Percentiles rank a stretch among this genome's conserved stretches.
Evolutionary conservation across 352 stramenopile species (phyloP).

Genomic region (Plasmopara viticola): DNA sequence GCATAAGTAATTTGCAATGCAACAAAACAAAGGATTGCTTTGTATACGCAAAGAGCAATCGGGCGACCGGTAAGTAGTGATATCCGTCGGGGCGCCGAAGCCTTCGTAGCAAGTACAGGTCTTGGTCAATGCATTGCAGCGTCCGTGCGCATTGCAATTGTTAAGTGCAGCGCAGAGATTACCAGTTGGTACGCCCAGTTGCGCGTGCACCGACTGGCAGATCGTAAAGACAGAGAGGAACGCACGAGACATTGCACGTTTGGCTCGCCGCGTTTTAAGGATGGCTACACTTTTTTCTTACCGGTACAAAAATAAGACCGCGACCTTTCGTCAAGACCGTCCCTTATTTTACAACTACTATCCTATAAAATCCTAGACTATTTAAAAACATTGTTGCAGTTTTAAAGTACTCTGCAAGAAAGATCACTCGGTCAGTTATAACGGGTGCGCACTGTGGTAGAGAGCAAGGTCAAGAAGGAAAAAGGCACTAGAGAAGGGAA

Average conservation of each 20-base stretch:
- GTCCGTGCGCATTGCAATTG: conserved; percentile 87
- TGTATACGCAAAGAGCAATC: conserved; percentile 74
- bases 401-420: conserved; percentile 8
- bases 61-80: conserved; percentile 65
- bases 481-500: conserved; percentile 6
- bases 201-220: conserved; percentile 13
- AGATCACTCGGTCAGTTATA: conserved; percentile 24
- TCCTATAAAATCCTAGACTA: neutral
- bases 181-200: conserved; percentile 47
- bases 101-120: conserved; percentile 86
- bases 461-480: conserved; percentile 15
- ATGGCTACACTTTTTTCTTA: conserved; percentile 13
- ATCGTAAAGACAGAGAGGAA: conserved; percentile 2
- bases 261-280: conserved; percentile 1
- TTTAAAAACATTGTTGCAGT: neutral
- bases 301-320: conserved; percentile 4
- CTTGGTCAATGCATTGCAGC: conserved; percentile 77
- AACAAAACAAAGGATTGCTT: neutral
- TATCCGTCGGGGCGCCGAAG: conserved; percentile 76
- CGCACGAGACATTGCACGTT: neutral
- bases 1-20: neutral
- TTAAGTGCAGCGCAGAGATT: conserved; percentile 72
- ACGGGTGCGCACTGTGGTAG: conserved; percentile 13
- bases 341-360: conserved; percentile 6
- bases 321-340: conserved; percentile 9